Percentiles rank a stretch among this genome's conserved stretches.
phyloP scores from a whole-genome alignment of 345 rosid species.

The Rhizophora apiculata region DNA sequence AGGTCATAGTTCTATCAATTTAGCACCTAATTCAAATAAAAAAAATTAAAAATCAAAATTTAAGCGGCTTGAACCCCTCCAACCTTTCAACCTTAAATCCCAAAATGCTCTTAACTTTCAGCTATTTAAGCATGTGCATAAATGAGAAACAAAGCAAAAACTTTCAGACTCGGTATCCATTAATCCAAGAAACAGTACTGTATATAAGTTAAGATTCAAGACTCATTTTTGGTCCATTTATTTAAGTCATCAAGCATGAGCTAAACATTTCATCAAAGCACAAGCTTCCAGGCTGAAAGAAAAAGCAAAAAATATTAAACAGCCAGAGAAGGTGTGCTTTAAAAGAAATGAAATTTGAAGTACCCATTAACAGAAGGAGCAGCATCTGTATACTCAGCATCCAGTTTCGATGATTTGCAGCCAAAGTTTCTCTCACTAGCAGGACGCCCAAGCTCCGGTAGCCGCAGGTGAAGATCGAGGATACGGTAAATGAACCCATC shows the following conservation, averaged over 20 bases:
- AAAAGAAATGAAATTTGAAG: slow-evolving; percentile 8
- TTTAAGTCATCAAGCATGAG: slow-evolving; percentile 4
- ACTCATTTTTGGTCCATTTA: neutral
- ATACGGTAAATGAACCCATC: slow-evolving; percentile 35
- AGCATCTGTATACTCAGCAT: slow-evolving; percentile 23
- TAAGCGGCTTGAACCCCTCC: neutral
- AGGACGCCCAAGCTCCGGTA: slow-evolving; percentile 42
- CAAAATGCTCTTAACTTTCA: no score
- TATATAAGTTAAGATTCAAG: neutral
- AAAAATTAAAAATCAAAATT: neutral
- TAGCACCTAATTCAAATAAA: neutral
- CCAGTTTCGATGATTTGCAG: slow-evolving; percentile 36
- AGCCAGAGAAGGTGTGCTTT: neutral
- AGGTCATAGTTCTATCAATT: neutral
- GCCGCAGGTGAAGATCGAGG: slow-evolving; percentile 41
- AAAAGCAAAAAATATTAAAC: neutral
- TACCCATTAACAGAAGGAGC: slow-evolving; percentile 49
- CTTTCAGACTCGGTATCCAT: neutral
- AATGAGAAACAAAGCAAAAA: neutral
- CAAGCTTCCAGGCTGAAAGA: neutral
- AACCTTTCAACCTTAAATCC: no score
- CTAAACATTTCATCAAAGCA: neutral
- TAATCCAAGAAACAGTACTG: neutral
- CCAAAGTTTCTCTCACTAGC: slow-evolving; percentile 28
- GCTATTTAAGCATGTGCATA: neutral